Conservation (phyloP, 352 stramenopile species). For the Globisporangium irregulare region DNA sequence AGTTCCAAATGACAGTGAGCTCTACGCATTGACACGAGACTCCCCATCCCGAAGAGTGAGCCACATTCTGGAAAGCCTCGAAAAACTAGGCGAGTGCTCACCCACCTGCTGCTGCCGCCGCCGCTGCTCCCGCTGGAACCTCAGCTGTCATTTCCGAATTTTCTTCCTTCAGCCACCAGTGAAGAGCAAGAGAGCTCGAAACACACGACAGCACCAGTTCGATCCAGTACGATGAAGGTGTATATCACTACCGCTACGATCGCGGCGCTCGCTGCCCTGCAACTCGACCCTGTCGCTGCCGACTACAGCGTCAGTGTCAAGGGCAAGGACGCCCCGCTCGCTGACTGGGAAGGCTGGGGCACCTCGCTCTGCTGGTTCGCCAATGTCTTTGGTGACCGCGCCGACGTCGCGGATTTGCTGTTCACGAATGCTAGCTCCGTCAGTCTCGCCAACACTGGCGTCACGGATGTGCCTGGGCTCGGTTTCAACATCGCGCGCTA, state of each 20-base stretch:
- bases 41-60: no score
- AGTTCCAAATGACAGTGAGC: no score
- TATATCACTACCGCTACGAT: background rate
- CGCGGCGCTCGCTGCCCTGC: background rate
- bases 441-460: conserved; percentile 18
- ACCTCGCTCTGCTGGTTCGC: conserved; percentile 65
- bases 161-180: background rate
- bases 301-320: conserved; percentile 31
- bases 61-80: no score
- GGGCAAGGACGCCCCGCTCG: conserved; percentile 17
- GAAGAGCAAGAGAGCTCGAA: background rate
- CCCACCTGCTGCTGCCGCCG: no score
- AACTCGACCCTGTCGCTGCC: background rate
- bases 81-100: no score
- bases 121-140: no score
- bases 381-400: conserved; percentile 54
- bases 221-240: background rate
- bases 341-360: conserved; percentile 52
- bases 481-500: conserved; percentile 63
- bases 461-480: conserved; percentile 34
- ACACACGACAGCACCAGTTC: background rate
- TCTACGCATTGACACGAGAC: no score
- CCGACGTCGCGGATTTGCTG: conserved; percentile 49
- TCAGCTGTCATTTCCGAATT: background rate
- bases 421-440: conserved; percentile 47